A percentile compares a stretch with the other conserved stretches of the same genome.
Conservation (phyloP, 306 rosid species). For the Ceratonia siliqua region DNA sequence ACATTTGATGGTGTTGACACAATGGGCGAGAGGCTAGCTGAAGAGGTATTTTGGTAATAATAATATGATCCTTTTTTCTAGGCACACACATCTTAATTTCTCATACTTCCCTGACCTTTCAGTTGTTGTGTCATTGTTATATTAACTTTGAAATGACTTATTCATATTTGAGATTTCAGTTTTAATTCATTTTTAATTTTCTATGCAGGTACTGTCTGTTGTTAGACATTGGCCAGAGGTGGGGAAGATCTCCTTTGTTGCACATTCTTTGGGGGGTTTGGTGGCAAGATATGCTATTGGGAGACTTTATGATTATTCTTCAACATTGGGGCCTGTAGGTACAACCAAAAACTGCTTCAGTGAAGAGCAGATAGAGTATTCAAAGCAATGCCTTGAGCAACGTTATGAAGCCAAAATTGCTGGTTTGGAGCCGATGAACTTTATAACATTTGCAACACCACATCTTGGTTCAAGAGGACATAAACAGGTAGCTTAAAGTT, state of each 20-base stretch:
- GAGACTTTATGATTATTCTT: constrained; percentile 56
- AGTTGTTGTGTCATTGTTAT: background rate
- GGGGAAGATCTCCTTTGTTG: constrained; percentile 88
- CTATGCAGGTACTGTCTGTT: constrained; percentile 72
- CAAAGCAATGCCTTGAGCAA: constrained; percentile 40
- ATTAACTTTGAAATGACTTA: constrained; percentile 5
- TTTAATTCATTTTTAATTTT: constrained; percentile 23
- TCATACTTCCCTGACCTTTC: background rate
- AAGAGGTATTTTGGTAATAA: constrained; percentile 78
- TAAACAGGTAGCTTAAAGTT: constrained; percentile 61
- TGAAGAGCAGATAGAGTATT: constrained; percentile 47
- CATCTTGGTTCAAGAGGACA: constrained; percentile 96
- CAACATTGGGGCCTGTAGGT: constrained; percentile 40
- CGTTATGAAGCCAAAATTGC: constrained; percentile 61
- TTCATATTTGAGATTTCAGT: background rate
- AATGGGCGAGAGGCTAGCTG: constrained; percentile 91
- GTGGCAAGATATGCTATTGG: constrained; percentile 94
- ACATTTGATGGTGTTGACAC: constrained; percentile 93
- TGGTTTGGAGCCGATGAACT: constrained; percentile 90
- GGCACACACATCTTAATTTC: constrained; percentile 3
- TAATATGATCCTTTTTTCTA: constrained; percentile 14
- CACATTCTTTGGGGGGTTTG: constrained; percentile 96
- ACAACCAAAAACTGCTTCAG: constrained; percentile 29
- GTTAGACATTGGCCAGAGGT: constrained; percentile 62
- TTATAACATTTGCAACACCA: constrained; percentile 92